Evolutionary conservation across 1,139 yeast genomes (phyloP).

Genomic region (Candida pseudoviswanathii): DNA sequence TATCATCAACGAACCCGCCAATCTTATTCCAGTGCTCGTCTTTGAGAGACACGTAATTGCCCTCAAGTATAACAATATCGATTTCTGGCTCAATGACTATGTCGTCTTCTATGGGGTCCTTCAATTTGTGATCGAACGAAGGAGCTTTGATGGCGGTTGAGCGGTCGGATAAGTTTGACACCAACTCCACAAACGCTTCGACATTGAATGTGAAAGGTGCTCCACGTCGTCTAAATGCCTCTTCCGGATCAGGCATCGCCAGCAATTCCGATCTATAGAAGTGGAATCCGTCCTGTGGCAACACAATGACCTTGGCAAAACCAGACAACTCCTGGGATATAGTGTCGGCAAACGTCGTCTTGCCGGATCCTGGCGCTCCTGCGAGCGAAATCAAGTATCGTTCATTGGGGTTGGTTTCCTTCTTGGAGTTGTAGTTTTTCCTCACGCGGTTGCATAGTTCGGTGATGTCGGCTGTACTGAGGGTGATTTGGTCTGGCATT

Average conservation of each 20-base stretch:
- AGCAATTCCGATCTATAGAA: slow-evolving; percentile 58
- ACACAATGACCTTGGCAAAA: slow-evolving; percentile 26
- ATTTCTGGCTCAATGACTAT: slow-evolving; percentile 44
- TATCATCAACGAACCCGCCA: slow-evolving; percentile 35
- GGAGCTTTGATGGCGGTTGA: slow-evolving; percentile 50
- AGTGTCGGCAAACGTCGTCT: slow-evolving; percentile 61
- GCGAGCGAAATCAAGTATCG: slow-evolving; percentile 59
- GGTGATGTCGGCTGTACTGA: slow-evolving; percentile 12
- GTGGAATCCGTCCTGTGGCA: slow-evolving; percentile 82
- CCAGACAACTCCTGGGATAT: slow-evolving; percentile 21
- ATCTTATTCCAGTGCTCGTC: slow-evolving; percentile 55
- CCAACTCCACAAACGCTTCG: slow-evolving; percentile 29
- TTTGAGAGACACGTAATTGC: slow-evolving; percentile 57
- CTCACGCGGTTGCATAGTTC: slow-evolving; percentile 15
- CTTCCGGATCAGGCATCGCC: slow-evolving; percentile 51
- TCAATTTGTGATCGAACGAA: slow-evolving; percentile 71
- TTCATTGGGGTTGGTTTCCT: slow-evolving; percentile 1
- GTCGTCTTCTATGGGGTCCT: slow-evolving; percentile 65
- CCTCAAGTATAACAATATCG: slow-evolving; percentile 63
- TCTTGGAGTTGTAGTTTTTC: not conserved
- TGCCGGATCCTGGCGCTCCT: slow-evolving; percentile 86
- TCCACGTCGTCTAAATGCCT: slow-evolving; percentile 71
- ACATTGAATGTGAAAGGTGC: slow-evolving; percentile 87
- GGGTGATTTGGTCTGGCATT: slow-evolving; percentile 5
- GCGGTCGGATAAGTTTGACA: slow-evolving; percentile 23